Conservation (phyloP, 1,139 yeast genomes). For the Sugiyamaella castrensis region DNA sequence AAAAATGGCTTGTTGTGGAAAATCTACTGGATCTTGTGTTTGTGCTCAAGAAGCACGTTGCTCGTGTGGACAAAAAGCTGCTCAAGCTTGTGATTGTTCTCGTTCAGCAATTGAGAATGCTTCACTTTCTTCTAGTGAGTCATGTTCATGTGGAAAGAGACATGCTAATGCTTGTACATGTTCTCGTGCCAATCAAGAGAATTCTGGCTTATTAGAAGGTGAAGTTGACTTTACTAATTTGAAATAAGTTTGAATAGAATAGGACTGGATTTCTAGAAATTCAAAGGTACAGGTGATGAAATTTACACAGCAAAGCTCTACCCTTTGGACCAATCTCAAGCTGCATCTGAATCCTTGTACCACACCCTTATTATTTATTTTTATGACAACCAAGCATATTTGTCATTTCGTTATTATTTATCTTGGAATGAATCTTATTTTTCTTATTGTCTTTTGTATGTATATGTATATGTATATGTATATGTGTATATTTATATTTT, state of each 20-base stretch:
- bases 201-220: constrained; percentile 39
- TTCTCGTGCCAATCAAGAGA: constrained; percentile 35
- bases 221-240: constrained; percentile 43
- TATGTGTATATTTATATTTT: too few species aligned
- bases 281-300: too few species aligned
- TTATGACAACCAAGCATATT: too few species aligned
- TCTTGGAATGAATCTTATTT: too few species aligned
- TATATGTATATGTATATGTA: too few species aligned
- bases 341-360: too few species aligned
- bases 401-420: too few species aligned
- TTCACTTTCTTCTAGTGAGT: constrained; percentile 24
- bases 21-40: constrained; percentile 35
- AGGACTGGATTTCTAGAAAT: too few species aligned
- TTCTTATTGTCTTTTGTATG: too few species aligned
- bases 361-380: too few species aligned
- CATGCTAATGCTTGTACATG: constrained; percentile 41
- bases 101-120: constrained; percentile 38
- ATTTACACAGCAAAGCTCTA: too few species aligned
- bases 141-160: constrained; percentile 45
- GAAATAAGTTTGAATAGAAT: constrained; percentile 26
- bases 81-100: constrained; percentile 41
- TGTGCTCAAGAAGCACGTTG: constrained; percentile 42
- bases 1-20: constrained; percentile 37
- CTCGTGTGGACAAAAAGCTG: constrained; percentile 44
- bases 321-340: too few species aligned